Conservation (phyloP, 2,329 filamentous ascomycete genomes). For the Colletotrichum ledebouriae region DNA sequence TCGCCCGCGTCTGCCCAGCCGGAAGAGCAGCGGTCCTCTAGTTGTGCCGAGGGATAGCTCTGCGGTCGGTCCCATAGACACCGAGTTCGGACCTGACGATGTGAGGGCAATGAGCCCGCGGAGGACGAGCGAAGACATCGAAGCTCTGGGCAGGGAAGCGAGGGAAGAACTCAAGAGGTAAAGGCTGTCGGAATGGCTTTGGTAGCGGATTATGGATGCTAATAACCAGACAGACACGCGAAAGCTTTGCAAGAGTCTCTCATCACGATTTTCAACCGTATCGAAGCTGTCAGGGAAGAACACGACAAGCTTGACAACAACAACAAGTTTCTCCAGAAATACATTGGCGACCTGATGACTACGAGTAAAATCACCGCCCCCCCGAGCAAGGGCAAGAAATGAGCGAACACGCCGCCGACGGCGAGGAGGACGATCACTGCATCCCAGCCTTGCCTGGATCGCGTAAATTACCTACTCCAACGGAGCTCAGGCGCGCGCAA, state of each 20-base stretch:
- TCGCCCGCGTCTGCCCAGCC: slow-evolving; percentile 77
- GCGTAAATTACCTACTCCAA: neutral
- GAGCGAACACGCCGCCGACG: slow-evolving; percentile 42
- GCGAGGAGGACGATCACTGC: slow-evolving; percentile 11
- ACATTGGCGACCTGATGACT: slow-evolving; percentile 96
- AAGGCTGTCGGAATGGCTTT: slow-evolving; percentile 43
- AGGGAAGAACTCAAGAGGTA: slow-evolving; percentile 74
- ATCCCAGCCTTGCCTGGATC: neutral
- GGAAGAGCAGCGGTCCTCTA: slow-evolving; percentile 86
- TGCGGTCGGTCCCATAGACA: slow-evolving; percentile 78
- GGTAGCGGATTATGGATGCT: neutral
- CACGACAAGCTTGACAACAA: slow-evolving; percentile 97
- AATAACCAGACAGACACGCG: slow-evolving; percentile 76
- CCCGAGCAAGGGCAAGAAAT: slow-evolving; percentile 67
- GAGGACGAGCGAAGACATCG: slow-evolving; percentile 89
- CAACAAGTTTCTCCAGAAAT: slow-evolving; percentile 97
- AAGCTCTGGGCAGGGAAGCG: slow-evolving; percentile 87
- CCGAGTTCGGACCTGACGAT: slow-evolving; percentile 86
- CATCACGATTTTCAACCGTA: slow-evolving; percentile 89
- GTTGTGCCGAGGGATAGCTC: slow-evolving; percentile 84
- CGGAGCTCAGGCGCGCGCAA: neutral
- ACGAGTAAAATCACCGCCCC: slow-evolving; percentile 79
- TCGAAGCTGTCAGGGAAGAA: slow-evolving; percentile 93
- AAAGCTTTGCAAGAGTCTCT: slow-evolving; percentile 90
- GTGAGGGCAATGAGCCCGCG: slow-evolving; percentile 95